Evolutionary conservation across 2,329 filamentous ascomycete species (phyloP), one percentile per base, ranked within the genome.

Genomic region (Monilinia fructigena): DNA sequence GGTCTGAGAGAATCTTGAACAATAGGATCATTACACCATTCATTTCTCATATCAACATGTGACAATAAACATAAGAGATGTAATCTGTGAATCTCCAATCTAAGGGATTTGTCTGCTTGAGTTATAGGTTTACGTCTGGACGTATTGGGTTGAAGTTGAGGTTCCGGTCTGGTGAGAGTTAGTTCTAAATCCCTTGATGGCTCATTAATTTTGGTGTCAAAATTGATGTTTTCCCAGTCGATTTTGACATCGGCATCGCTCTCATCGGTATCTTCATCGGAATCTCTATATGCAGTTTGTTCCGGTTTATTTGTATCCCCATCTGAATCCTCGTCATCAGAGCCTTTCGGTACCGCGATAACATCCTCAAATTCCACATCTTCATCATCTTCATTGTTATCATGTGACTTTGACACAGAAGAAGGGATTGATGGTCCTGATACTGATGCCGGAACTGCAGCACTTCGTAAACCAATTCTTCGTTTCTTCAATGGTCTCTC

Each of bases 51-150:
- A 70, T 90, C 85, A 20, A 89, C 84, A 77, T 98, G 92, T 12
- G 87, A 86, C 20, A 99, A 78, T 2, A 99, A 82, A 75, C 92
- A 96, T 18, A 97, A 79, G 0, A 98, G 71, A 78, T 99, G 93
- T 68, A 88, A 82, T 77, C 94, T 96, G 77, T 99, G 95, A n/a
- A 93, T 82, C 62, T 92, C 85, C 40, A 95, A 76, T 26, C 93
- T 86, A 18, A 76, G 79, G 54, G 78, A 78, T 68, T 80, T 84
- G 71, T 88, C 85, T 26, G 81, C 81, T 69, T 80, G 83, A 31
- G 77, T 84, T 4, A 86, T 78, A 2, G 82, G 81, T 72, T 82
- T 87, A 61, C 82, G 70, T 58, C 68, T 70, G 31, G 70, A 47
- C 28, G 63, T 47, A 31, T 48, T 63, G 4, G 50, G 59, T 28